A percentile compares a stretch with the other conserved stretches of the same genome.
These are phyloP conservation scores for Kluyveromyces marxianus DNA, from an alignment of 1,139 yeast genomes.

Conservation along the genomic window DNA sequence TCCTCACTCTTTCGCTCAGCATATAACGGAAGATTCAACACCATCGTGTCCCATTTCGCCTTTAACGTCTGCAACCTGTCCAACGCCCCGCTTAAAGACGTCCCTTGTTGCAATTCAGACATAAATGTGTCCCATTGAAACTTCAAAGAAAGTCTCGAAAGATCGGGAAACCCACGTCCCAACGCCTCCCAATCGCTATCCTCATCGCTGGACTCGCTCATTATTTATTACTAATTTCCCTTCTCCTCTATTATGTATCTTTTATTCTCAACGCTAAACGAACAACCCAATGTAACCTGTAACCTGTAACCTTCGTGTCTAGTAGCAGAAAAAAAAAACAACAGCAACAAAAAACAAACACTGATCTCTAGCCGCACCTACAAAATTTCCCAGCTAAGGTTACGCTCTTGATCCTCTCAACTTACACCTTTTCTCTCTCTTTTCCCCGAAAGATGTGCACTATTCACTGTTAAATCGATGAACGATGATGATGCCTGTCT, in stretches of 20 bases:
- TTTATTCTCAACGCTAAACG: too few relatives aligned
- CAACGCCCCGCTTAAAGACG: slow-evolving; percentile 45
- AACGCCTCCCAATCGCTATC: slow-evolving; percentile 6
- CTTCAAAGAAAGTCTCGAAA: slow-evolving; percentile 9
- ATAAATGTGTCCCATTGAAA: slow-evolving; percentile 43
- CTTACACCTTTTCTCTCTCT: too few relatives aligned
- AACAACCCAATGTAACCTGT: too few relatives aligned
- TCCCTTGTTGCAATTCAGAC: slow-evolving; percentile 45
- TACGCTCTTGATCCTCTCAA: too few relatives aligned
- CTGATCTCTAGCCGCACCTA: too few relatives aligned
- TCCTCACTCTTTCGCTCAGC: slow-evolving; percentile 9
- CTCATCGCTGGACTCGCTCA: slow-evolving; percentile 4
- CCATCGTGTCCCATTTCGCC: slow-evolving; percentile 10
- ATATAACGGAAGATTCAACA: slow-evolving; percentile 9
- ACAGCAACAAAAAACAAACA: too few relatives aligned
- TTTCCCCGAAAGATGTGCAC: too few relatives aligned
- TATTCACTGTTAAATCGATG: too few relatives aligned
- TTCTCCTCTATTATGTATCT: not conserved
- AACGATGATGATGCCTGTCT: too few relatives aligned
- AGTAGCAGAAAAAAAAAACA: too few relatives aligned
- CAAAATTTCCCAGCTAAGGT: too few relatives aligned
- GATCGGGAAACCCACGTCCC: slow-evolving; percentile 8
- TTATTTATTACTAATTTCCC: not conserved
- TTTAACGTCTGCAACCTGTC: slow-evolving; percentile 52
- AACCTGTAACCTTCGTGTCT: too few relatives aligned